Evolutionary conservation across 805 yeast species (phyloP).

Genomic region (Yarrowia sp.): DNA sequence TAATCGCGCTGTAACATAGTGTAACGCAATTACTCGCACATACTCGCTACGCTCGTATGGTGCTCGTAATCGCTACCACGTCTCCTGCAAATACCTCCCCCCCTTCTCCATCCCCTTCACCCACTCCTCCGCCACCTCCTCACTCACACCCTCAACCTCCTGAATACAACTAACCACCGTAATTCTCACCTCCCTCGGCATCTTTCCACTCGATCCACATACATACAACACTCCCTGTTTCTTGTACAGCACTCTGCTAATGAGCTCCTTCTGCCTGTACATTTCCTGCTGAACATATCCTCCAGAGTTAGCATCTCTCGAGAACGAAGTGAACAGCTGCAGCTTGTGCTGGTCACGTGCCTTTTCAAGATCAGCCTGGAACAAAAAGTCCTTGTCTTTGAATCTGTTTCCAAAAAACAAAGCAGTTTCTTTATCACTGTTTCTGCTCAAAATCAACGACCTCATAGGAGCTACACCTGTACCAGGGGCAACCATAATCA

Average conservation of each 20-base stretch:
- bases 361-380: constrained; percentile 37
- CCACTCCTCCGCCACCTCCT: constrained; percentile 50
- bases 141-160: constrained; percentile 47
- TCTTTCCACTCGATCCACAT: constrained; percentile 91
- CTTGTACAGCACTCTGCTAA: constrained; percentile 55
- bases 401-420: constrained; percentile 76
- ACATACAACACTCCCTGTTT: constrained; percentile 65
- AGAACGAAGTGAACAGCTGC: constrained; percentile 44
- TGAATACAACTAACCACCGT: constrained; percentile 64
- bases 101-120: constrained; percentile 58
- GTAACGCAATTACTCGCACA: too few species aligned
- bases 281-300: constrained; percentile 80
- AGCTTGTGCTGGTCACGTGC: constrained; percentile 38
- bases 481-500: constrained; percentile 81
- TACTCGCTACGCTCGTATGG: too few species aligned
- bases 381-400: constrained; percentile 65
- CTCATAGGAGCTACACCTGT: constrained; percentile 96
- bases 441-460: constrained; percentile 51
- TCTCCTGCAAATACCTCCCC: constrained; percentile 78
- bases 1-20: background rate
- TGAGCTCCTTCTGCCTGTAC: constrained; percentile 48
- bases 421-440: constrained; percentile 40
- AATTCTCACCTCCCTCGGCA: constrained; percentile 87
- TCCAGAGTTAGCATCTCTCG: constrained; percentile 41
- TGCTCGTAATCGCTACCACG: constrained; percentile 56